Evolutionary conservation across 306 rosid species (phyloP).

Genomic region (Gillenia trifoliata): DNA sequence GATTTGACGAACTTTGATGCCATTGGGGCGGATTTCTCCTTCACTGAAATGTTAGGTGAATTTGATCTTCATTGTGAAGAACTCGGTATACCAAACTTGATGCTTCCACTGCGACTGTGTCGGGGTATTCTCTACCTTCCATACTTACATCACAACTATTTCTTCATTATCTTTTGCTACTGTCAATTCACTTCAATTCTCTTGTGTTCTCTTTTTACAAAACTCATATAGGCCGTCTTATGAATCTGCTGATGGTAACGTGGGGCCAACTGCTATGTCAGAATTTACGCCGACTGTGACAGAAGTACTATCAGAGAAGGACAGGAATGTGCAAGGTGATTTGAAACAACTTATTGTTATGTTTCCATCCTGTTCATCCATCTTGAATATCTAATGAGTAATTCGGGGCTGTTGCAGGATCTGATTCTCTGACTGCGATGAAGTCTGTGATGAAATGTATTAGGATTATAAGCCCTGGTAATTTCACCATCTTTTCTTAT

Average conservation of each 20-base stretch:
- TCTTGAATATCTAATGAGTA: not conserved
- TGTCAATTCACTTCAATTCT: not conserved
- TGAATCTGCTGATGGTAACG: conserved; percentile 30
- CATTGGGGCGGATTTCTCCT: conserved; percentile 58
- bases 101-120: conserved; percentile 32
- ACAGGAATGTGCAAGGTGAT: conserved; percentile 40
- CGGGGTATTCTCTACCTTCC: conserved; percentile 53
- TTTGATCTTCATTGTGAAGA: conserved; percentile 53
- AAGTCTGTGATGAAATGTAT: conserved; percentile 57
- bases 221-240: conserved; percentile 35
- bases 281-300: conserved; percentile 52
- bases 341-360: not conserved
- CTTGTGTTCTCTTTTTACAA: conserved; percentile 10
- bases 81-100: conserved; percentile 34
- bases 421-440: conserved; percentile 43
- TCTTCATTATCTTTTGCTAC: not conserved
- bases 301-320: conserved; percentile 51
- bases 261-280: conserved; percentile 35
- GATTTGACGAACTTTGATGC: conserved; percentile 55
- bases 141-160: conserved; percentile 1
- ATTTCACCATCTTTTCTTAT: not conserved
- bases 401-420: conserved; percentile 34
- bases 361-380: not conserved
- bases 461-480: conserved; percentile 72
- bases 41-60: conserved; percentile 59